phyloP scores from a whole-genome alignment of 208 protist genomes.

The Wallacemonas collosoma region DNA sequence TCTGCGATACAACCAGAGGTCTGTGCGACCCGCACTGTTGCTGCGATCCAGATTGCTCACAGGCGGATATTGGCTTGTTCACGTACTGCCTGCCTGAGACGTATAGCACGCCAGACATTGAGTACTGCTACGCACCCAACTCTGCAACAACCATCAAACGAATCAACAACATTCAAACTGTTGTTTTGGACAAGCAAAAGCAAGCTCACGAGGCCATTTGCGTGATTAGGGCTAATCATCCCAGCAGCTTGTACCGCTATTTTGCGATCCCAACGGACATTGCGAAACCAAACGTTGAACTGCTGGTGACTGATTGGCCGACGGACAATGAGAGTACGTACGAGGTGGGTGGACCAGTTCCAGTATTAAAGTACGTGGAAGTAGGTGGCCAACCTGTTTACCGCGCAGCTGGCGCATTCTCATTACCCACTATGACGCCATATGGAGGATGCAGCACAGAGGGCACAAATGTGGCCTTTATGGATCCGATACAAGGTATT shows the following conservation, averaged over 20 bases:
- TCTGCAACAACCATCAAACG: constrained; percentile 32
- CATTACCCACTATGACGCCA: constrained; percentile 30
- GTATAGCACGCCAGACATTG: constrained; percentile 45
- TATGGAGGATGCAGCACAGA: constrained; percentile 48
- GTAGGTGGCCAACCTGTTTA: constrained; percentile 23
- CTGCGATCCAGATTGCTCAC: constrained; percentile 69
- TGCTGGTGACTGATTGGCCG: constrained; percentile 6
- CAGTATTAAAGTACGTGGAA: constrained; percentile 28
- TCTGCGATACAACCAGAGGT: constrained; percentile 70
- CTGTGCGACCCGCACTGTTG: constrained; percentile 81
- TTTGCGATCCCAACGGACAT: constrained; percentile 61
- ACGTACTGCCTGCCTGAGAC: constrained; percentile 57
- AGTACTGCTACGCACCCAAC: constrained; percentile 56
- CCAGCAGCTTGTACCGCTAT: constrained; percentile 60
- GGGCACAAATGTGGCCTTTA: constrained; percentile 43
- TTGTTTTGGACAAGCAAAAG: constrained; percentile 36
- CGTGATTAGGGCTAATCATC: constrained; percentile 65
- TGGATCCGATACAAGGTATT: constrained; percentile 50
- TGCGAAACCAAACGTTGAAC: constrained; percentile 25
- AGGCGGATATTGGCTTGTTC: constrained; percentile 35
- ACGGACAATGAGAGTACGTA: neutral
- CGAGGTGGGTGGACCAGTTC: constrained; percentile 31
- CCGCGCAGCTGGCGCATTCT: constrained; percentile 37
- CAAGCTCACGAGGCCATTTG: constrained; percentile 48
- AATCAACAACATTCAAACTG: constrained; percentile 45